Conservation (phyloP, 345 rosid genomes). For the Rhodomyrtus tomentosa region DNA sequence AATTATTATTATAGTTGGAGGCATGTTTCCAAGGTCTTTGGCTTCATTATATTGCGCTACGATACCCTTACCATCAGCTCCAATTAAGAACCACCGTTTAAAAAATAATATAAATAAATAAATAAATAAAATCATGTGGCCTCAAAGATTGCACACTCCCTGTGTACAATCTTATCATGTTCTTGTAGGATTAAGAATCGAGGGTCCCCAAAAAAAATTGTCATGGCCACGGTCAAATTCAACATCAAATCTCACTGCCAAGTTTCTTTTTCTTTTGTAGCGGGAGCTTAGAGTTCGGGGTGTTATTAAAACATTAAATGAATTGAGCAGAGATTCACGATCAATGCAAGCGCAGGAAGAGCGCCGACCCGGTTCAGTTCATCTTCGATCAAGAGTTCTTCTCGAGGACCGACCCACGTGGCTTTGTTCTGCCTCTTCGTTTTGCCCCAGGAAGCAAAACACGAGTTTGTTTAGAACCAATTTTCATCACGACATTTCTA, state of each 20-base stretch:
- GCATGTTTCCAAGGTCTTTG: background rate
- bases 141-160: background rate
- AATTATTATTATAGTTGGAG: background rate
- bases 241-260: background rate
- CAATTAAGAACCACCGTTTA: background rate
- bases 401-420: background rate
- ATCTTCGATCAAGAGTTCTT: background rate
- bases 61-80: background rate
- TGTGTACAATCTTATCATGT: background rate
- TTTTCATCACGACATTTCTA: background rate
- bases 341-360: no score
- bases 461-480: no score
- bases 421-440: background rate
- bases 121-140: background rate
- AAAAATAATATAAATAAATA: no score
- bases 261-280: no score
- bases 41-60: background rate
- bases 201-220: background rate
- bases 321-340: no score
- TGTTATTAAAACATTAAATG: no score
- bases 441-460: no score
- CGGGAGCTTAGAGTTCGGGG: no score
- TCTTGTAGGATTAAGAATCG: background rate
- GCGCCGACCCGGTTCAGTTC: background rate
- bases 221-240: background rate